A percentile compares a stretch with the other conserved stretches of the same genome.
Conservation (phyloP, 1,139 yeast genomes). For the Yamadazyma mexicana region DNA sequence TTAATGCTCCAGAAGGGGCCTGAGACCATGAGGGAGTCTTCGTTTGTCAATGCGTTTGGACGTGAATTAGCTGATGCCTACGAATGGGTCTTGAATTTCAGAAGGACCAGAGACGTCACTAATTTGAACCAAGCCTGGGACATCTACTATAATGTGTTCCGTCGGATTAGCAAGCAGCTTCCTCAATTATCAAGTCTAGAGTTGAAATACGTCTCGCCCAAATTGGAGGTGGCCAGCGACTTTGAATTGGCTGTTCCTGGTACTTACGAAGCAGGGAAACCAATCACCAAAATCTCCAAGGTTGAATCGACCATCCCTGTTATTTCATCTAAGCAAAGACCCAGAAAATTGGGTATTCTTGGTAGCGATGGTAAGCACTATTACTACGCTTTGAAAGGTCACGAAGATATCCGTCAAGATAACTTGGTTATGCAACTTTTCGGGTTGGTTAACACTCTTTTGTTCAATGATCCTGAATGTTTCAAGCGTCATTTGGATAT, state of each 20-base stretch:
- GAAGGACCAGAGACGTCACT: slow-evolving; percentile 80
- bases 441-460: slow-evolving; percentile 88
- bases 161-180: slow-evolving; percentile 84
- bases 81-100: slow-evolving; percentile 87
- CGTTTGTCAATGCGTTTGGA: slow-evolving; percentile 92
- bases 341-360: slow-evolving; percentile 72
- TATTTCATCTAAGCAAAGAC: slow-evolving; percentile 95
- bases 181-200: slow-evolving; percentile 87
- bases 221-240: slow-evolving; percentile 73
- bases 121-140: slow-evolving; percentile 98
- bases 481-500: slow-evolving; percentile 94
- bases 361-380: slow-evolving; percentile 95
- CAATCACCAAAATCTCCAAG: slow-evolving; percentile 66
- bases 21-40: slow-evolving; percentile 87
- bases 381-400: slow-evolving; percentile 83
- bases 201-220: slow-evolving; percentile 91
- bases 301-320: slow-evolving; percentile 86
- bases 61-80: slow-evolving; percentile 90
- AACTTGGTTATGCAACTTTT: slow-evolving; percentile 96
- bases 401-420: slow-evolving; percentile 97
- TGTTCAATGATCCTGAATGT: slow-evolving; percentile 90
- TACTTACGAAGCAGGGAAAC: slow-evolving; percentile 83
- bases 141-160: slow-evolving; percentile 87
- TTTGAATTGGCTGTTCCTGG: slow-evolving; percentile 93
- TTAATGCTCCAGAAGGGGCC: slow-evolving; percentile 83